These are phyloP conservation scores for Golubevia pallescens DNA, from an alignment of 1,284 basidiomycete genomes.

Conservation along the genomic window DNA sequence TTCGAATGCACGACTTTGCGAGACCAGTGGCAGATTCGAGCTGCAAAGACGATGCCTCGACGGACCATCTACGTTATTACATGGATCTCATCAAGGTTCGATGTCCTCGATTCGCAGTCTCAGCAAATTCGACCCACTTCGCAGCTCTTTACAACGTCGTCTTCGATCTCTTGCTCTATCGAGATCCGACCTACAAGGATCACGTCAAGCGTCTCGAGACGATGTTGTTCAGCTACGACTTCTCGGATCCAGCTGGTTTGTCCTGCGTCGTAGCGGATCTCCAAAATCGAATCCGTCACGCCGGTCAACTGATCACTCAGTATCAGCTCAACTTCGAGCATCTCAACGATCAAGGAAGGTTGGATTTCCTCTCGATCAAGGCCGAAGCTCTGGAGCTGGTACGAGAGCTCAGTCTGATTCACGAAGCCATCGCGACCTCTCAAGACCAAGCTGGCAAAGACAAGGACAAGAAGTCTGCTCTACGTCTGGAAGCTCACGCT, in stretches of 20 bases:
- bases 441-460: constrained; percentile 70
- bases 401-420: constrained; percentile 83
- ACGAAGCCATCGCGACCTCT: constrained; percentile 84
- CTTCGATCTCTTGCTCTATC: constrained; percentile 84
- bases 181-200: constrained; percentile 72
- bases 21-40: constrained; percentile 67
- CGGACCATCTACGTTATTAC: constrained; percentile 78
- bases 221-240: constrained; percentile 87
- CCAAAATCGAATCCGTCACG: constrained; percentile 76
- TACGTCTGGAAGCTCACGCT: constrained; percentile 81
- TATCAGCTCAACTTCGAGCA: constrained; percentile 62
- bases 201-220: constrained; percentile 69
- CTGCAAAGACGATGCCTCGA: constrained; percentile 50
- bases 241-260: constrained; percentile 76
- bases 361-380: constrained; percentile 72
- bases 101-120: constrained; percentile 78
- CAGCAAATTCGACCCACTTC: constrained; percentile 85
- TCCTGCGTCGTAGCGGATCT: constrained; percentile 76
- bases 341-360: constrained; percentile 68
- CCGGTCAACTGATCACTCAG: constrained; percentile 35
- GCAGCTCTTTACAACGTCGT: constrained; percentile 85
- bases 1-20: constrained; percentile 73
- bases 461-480: constrained; percentile 78
- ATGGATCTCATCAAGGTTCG: constrained; percentile 82
- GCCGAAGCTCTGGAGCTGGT: constrained; percentile 77